Percentiles rank a stretch among this genome's conserved stretches.
phyloP scores from a whole-genome alignment of 257 asterid genomes.

The Cynanchum wilfordii region DNA sequence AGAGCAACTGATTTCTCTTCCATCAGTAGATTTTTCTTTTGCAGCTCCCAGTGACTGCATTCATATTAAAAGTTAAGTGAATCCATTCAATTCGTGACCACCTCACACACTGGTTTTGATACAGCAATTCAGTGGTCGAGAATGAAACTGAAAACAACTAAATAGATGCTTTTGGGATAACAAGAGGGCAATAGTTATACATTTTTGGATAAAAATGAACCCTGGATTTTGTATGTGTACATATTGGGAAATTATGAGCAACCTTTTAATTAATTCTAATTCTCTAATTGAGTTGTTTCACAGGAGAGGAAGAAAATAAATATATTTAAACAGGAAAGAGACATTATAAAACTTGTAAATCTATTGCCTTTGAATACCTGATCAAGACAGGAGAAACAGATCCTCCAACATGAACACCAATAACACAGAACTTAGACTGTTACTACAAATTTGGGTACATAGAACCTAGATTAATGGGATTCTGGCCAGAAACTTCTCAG shows the following conservation, averaged over 20 bases:
- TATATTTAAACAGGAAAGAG: background rate
- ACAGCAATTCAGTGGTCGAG: background rate
- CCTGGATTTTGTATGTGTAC: background rate
- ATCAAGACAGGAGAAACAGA: background rate
- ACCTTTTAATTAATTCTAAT: background rate
- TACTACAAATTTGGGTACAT: background rate
- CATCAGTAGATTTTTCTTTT: conserved; percentile 15
- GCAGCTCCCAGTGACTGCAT: conserved; percentile 22
- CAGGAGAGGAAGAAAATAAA: background rate
- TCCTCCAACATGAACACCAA: background rate
- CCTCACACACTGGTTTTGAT: background rate
- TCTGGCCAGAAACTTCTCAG: background rate
- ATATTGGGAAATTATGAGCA: background rate
- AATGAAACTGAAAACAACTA: background rate
- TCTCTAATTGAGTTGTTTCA: background rate
- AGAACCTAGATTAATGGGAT: background rate
- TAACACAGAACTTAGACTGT: background rate
- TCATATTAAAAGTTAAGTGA: background rate
- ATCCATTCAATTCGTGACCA: background rate
- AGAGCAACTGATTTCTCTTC: conserved; percentile 39
- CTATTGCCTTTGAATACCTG: background rate
- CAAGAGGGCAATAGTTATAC: background rate
- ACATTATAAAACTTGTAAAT: background rate
- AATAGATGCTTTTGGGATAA: background rate
- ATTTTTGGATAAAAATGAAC: background rate